These are phyloP conservation scores for Adansonia rubrostipa DNA, from an alignment of 441 rosid genomes.

Conservation along the genomic window DNA sequence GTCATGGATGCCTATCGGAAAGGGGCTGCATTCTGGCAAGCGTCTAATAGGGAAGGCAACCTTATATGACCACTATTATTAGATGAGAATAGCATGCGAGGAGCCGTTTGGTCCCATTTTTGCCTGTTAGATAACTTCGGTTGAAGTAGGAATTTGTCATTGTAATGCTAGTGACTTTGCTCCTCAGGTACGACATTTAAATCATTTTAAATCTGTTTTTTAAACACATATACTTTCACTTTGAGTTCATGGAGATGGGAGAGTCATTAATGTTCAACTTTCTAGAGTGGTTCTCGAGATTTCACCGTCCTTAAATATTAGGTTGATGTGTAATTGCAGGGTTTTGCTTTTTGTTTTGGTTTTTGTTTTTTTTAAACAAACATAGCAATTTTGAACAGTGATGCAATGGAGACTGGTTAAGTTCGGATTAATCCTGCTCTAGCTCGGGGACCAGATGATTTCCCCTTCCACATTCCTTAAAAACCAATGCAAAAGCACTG, in stretches of 20 bases:
- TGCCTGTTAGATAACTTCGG: slow-evolving; percentile 75
- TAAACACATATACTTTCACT: background rate
- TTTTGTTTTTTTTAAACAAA: slow-evolving; percentile 41
- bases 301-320: background rate
- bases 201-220: background rate
- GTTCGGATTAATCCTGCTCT: slow-evolving; percentile 98
- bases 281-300: no score
- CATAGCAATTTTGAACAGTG: slow-evolving; percentile 83
- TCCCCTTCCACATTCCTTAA: slow-evolving; percentile 53
- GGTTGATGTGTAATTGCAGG: slow-evolving; percentile 44
- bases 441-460: slow-evolving; percentile 96
- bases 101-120: slow-evolving; percentile 91
- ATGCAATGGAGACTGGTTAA: slow-evolving; percentile 96
- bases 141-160: slow-evolving; percentile 93
- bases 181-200: slow-evolving; percentile 61
- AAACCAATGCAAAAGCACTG: background rate
- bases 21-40: slow-evolving; percentile 92
- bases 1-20: slow-evolving; percentile 87
- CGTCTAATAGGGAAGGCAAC: slow-evolving; percentile 86
- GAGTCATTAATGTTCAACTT: background rate
- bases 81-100: slow-evolving; percentile 98
- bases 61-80: slow-evolving; percentile 92
- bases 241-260: background rate
- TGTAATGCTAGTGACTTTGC: slow-evolving; percentile 98
- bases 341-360: slow-evolving; percentile 54